Evolutionary conservation across 1,284 basidiomycete genomes (phyloP).

Genomic region (Mycena sp.): DNA sequence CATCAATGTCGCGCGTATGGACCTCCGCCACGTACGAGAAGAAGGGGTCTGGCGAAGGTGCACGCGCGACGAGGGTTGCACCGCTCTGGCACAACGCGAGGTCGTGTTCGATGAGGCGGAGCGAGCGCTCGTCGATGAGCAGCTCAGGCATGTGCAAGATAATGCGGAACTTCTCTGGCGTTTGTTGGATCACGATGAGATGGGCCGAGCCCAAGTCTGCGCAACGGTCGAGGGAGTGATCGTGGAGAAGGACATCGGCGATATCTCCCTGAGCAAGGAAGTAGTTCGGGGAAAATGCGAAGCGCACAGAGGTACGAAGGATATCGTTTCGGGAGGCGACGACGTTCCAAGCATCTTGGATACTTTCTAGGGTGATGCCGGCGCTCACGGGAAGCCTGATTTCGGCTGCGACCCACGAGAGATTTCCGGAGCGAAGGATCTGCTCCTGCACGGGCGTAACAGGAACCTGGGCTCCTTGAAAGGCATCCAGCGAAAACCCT

Average conservation of each 20-base stretch:
- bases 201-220: conserved; percentile 1
- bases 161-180: neutral
- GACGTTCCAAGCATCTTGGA: conserved; percentile 3
- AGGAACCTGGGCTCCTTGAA: neutral
- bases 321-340: neutral
- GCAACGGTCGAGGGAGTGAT: conserved; percentile 9
- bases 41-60: neutral
- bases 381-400: neutral
- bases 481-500: neutral
- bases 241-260: neutral
- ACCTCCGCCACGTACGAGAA: conserved; percentile 10
- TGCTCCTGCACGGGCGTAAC: conserved; percentile 6
- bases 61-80: neutral
- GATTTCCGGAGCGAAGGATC: neutral
- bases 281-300: neutral
- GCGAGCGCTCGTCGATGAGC: conserved; percentile 9
- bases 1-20: neutral
- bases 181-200: neutral
- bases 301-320: conserved; percentile 8
- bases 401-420: conserved; percentile 2
- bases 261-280: neutral
- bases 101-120: conserved; percentile 11
- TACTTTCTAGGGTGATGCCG: conserved; percentile 8
- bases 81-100: conserved; percentile 4
- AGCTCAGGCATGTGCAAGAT: conserved; percentile 6